Conservation (phyloP, 257 asterid species). For the Eucommia ulmoides region DNA sequence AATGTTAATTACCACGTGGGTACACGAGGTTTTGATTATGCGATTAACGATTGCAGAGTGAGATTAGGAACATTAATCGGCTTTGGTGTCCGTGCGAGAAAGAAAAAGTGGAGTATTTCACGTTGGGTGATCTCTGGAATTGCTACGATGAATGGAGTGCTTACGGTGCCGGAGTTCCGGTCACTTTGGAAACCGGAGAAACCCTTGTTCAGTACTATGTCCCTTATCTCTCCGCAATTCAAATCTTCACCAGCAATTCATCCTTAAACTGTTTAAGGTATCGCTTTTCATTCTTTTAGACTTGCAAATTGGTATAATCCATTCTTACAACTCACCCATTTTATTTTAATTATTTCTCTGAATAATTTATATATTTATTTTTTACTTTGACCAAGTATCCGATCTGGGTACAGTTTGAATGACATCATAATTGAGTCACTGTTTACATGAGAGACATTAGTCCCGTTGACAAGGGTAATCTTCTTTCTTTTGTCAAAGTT, state of each 20-base stretch:
- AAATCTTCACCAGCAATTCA: conserved; percentile 76
- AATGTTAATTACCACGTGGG: no score
- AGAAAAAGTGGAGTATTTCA: no score
- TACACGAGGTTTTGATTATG: no score
- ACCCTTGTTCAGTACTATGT: conserved; percentile 87
- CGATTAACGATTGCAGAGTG: no score
- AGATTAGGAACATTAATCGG: no score
- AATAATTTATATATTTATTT: neutral
- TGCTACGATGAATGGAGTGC: no score
- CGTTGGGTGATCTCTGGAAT: no score
- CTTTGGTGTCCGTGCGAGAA: no score
- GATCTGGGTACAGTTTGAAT: neutral
- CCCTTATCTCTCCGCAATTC: conserved; percentile 94
- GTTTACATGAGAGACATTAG: neutral
- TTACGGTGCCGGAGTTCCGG: no score
- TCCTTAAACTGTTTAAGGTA: conserved; percentile 64
- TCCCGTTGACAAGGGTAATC: neutral
- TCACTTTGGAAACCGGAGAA: no score
- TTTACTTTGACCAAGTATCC: neutral
- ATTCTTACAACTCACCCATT: neutral
- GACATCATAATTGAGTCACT: neutral
- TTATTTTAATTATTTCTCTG: neutral
- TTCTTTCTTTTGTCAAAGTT: neutral
- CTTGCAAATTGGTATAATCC: neutral
- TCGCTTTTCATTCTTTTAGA: neutral